Conservation (phyloP, 768 basidiomycete species). For the Lyophyllum atratum region DNA sequence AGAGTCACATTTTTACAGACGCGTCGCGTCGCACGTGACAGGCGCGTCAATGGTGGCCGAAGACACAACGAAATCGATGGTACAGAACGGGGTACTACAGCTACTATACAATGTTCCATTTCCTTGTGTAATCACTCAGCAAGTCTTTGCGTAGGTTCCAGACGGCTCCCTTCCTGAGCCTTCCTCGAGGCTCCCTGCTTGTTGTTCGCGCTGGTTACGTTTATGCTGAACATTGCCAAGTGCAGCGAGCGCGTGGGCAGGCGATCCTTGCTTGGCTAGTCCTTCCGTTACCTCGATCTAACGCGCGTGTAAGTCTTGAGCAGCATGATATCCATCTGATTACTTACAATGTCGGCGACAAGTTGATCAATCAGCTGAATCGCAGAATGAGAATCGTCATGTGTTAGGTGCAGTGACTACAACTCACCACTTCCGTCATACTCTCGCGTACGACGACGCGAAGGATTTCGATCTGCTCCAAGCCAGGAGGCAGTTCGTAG, state of each 20-base stretch:
- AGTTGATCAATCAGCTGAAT: slow-evolving; percentile 65
- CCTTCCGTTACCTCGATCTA: slow-evolving; percentile 68
- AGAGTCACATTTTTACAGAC: slow-evolving; percentile 9
- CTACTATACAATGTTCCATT: not conserved
- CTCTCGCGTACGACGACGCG: slow-evolving; percentile 68
- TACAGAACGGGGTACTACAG: not conserved
- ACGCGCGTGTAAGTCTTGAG: not conserved
- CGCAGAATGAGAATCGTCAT: slow-evolving; percentile 50
- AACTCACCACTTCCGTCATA: slow-evolving; percentile 48
- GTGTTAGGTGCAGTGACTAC: slow-evolving; percentile 36
- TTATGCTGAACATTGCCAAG: slow-evolving; percentile 32
- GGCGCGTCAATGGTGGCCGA: slow-evolving; percentile 5
- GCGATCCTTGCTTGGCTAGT: slow-evolving; percentile 47
- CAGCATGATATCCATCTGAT: not conserved
- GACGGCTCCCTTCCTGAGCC: slow-evolving; percentile 48
- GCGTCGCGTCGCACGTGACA: slow-evolving; percentile 17
- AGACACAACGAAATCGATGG: not conserved
- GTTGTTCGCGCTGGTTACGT: slow-evolving; percentile 35
- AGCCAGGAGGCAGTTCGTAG: slow-evolving; percentile 53
- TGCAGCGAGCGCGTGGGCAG: slow-evolving; percentile 52
- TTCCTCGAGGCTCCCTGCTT: slow-evolving; percentile 46
- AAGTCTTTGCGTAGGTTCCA: slow-evolving; percentile 71
- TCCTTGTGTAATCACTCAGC: slow-evolving; percentile 35
- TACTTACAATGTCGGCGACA: slow-evolving; percentile 64
- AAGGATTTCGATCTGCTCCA: slow-evolving; percentile 58